Base-by-base conservation (phyloP, 352 stramenopile genomes). In the Phytophthora agathidicida region DNA sequence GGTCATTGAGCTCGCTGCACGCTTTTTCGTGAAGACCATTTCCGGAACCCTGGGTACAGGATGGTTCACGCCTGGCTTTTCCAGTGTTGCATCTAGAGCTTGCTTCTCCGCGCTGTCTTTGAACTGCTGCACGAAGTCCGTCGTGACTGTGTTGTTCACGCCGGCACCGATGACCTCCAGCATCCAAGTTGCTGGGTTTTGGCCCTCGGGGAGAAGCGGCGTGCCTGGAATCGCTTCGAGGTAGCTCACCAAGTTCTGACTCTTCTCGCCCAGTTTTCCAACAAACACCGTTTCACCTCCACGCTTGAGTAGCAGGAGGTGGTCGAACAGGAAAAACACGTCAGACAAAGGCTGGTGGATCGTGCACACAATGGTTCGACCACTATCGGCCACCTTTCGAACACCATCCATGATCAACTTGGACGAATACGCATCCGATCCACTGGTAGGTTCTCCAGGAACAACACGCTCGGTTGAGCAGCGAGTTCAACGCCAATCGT, bases 91-190 rank as follows among this genome's bases (percentile, higher is more conserved):
- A 16, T 56, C 47, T 5, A 56, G 22, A 22, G 37, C 14, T 7
- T 33, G 47, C 33, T 55, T 55, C 6, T 55, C 47, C 16, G 26
- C 35, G 17, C 47, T 56, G 20, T 50, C 28, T 9, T 44, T 39
- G 58, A 61, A 66, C 16, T 54, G 35, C 35, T 56, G 43, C 20
- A 66, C 50, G 16, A 59, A 49, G 16, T 59, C 50, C 22, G 28
- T 59, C 9, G 50, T 30, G 19, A 33, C 31, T 0, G 8, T 19
- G 28, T 32, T 48, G 30, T 30, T 43, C 10, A 50, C 38, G 16
- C 50, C 50, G 16, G 37, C 50, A 24, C 50, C 50, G 22, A 58
- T 58, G 11, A 58, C 49, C 30, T 58, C 30, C 24, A 33, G 28
- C 27, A 58, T 55, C 46, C 46, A 56, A 3, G 47, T 46, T 27